phyloP scores from a whole-genome alignment of 352 stramenopile genomes.

The Phytophthora melonis region DNA sequence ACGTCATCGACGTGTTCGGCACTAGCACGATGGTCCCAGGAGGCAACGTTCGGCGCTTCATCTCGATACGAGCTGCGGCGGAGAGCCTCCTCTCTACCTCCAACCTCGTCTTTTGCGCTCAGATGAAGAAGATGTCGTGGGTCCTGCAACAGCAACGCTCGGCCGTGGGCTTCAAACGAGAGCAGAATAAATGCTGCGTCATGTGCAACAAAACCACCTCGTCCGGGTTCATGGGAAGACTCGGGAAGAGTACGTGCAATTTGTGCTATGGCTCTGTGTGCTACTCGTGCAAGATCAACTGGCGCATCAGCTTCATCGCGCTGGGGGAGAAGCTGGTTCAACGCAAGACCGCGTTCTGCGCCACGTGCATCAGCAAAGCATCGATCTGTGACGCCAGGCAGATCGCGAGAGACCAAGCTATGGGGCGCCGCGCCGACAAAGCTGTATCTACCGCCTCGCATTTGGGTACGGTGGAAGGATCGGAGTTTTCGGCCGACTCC shows the following conservation, averaged over 20 bases:
- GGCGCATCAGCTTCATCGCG: slow-evolving; percentile 34
- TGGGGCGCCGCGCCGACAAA: background rate
- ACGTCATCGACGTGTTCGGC: slow-evolving; percentile 52
- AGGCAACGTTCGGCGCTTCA: slow-evolving; percentile 5
- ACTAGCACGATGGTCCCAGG: slow-evolving; percentile 30
- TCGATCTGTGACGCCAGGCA: slow-evolving; percentile 16
- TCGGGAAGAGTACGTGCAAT: slow-evolving; percentile 20
- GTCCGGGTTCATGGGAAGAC: slow-evolving; percentile 21
- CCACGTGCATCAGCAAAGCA: slow-evolving; percentile 27
- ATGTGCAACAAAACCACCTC: slow-evolving; percentile 20
- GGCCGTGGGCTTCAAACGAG: slow-evolving; percentile 17
- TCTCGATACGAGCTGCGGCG: background rate
- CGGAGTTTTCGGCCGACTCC: background rate
- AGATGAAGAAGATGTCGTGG: slow-evolving; percentile 45
- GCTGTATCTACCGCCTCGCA: background rate
- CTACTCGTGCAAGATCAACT: slow-evolving; percentile 26
- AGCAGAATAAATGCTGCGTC: background rate
- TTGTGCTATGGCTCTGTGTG: slow-evolving; percentile 33
- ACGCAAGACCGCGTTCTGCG: slow-evolving; percentile 38
- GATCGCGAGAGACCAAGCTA: slow-evolving; percentile 11
- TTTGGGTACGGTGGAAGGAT: background rate
- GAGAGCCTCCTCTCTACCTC: slow-evolving; percentile 11
- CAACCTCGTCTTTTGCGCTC: slow-evolving; percentile 30
- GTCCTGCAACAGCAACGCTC: slow-evolving; percentile 4
- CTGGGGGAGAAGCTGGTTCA: slow-evolving; percentile 21